Conservation (phyloP, 2,329 filamentous ascomycete genomes). For the Pestalotiopsis sp. region DNA sequence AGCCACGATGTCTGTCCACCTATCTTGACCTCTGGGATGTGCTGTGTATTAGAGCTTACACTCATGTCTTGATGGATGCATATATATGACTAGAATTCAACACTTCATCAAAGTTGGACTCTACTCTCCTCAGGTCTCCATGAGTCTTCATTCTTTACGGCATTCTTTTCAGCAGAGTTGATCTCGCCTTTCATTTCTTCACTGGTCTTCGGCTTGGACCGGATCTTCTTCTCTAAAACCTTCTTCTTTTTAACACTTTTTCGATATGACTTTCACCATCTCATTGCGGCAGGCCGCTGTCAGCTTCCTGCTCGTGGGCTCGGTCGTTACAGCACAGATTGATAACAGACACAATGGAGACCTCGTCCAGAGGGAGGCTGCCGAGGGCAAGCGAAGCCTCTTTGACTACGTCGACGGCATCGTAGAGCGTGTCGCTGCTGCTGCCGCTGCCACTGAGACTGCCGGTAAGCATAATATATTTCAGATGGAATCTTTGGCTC, state of each 20-base stretch:
- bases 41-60: not conserved
- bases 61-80: no score
- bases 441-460: not conserved
- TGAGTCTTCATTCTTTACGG: slow-evolving; percentile 2
- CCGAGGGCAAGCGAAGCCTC: not conserved
- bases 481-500: not conserved
- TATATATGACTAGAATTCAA: not conserved
- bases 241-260: not conserved
- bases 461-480: not conserved
- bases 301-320: not conserved
- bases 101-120: not conserved
- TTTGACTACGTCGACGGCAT: not conserved
- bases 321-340: not conserved
- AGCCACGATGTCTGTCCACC: not conserved
- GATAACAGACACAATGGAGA: not conserved
- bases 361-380: not conserved
- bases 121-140: not conserved
- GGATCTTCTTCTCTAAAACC: not conserved
- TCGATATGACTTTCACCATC: not conserved
- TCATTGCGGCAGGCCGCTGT: slow-evolving; percentile 11
- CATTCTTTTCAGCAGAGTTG: not conserved
- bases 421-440: not conserved
- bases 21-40: not conserved
- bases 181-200: slow-evolving; percentile 1
- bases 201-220: not conserved